Conservation (phyloP, 2,329 filamentous ascomycete genomes). For the Colletotrichum somersetense region DNA sequence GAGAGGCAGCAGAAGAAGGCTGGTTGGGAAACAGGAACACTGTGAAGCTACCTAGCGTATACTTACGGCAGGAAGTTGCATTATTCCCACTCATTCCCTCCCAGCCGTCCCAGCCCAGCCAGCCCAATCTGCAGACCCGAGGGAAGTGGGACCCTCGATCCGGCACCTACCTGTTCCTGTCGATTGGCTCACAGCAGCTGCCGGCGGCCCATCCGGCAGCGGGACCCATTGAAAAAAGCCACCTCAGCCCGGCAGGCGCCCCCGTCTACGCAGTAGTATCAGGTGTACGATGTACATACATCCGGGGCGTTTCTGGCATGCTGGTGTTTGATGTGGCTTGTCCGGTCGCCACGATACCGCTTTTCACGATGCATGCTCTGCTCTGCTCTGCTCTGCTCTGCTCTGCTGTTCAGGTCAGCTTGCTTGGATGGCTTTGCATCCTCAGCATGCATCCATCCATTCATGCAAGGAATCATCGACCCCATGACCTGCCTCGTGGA, state of each 20-base stretch:
- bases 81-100: background rate
- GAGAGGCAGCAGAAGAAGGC: background rate
- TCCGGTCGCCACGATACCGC: background rate
- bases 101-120: background rate
- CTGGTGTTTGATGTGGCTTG: slow-evolving; percentile 15
- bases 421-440: background rate
- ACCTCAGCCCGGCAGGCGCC: slow-evolving; percentile 4
- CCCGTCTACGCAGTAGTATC: background rate
- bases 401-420: background rate
- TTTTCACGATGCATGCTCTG: background rate
- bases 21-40: background rate
- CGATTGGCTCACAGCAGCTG: slow-evolving; percentile 21
- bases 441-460: background rate
- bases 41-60: background rate
- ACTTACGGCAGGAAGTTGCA: background rate
- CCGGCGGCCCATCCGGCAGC: slow-evolving; percentile 8
- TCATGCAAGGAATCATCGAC: background rate
- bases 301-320: slow-evolving; percentile 16
- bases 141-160: background rate
- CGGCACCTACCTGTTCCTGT: slow-evolving; percentile 20
- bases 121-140: slow-evolving; percentile 16
- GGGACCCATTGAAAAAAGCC: slow-evolving; percentile 5
- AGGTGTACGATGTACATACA: too few relatives aligned
- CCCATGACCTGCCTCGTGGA: background rate
- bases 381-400: background rate